Conservation (phyloP, 78 protist species). For the Dictyostelium capitatum region DNA sequence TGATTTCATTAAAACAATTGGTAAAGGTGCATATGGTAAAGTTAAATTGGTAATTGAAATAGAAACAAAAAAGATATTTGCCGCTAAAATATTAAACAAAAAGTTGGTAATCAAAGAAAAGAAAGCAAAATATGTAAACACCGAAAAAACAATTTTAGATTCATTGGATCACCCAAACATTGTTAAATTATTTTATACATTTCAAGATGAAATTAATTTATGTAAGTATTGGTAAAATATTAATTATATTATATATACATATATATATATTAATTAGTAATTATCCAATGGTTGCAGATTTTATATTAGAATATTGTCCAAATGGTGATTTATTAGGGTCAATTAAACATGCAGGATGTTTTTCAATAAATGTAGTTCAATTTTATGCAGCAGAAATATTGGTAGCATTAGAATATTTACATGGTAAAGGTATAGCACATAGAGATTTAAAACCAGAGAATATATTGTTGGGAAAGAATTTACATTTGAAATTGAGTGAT, state of each 20-base stretch:
- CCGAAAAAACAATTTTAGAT: conserved; percentile 86
- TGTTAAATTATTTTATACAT: conserved; percentile 86
- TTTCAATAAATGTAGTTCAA: conserved; percentile 32
- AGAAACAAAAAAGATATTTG: conserved; percentile 73
- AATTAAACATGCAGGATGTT: conserved; percentile 58
- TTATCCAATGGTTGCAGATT: conserved; percentile 15
- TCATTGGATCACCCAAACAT: conserved; percentile 90
- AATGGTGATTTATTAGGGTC: conserved; percentile 84
- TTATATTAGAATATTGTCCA: conserved; percentile 86
- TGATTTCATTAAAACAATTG: conserved; percentile 61
- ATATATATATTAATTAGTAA: not conserved
- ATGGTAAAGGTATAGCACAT: conserved; percentile 76
- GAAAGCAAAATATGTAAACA: conserved; percentile 84
- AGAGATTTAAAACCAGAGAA: conserved; percentile 91
- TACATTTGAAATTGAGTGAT: conserved; percentile 86
- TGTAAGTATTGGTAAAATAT: too few relatives aligned
- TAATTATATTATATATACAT: too few relatives aligned
- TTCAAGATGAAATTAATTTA: conserved; percentile 83
- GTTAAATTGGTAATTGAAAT: conserved; percentile 81
- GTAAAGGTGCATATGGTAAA: conserved; percentile 76
- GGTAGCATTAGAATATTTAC: conserved; percentile 83
- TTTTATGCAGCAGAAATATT: conserved; percentile 90
- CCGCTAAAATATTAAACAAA: conserved; percentile 88
- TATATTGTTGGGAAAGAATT: conserved; percentile 57
- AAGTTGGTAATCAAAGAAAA: conserved; percentile 68